Evolutionary conservation across 2,329 filamentous ascomycete species (phyloP).

Genomic region (Arthroderma uncinatum): DNA sequence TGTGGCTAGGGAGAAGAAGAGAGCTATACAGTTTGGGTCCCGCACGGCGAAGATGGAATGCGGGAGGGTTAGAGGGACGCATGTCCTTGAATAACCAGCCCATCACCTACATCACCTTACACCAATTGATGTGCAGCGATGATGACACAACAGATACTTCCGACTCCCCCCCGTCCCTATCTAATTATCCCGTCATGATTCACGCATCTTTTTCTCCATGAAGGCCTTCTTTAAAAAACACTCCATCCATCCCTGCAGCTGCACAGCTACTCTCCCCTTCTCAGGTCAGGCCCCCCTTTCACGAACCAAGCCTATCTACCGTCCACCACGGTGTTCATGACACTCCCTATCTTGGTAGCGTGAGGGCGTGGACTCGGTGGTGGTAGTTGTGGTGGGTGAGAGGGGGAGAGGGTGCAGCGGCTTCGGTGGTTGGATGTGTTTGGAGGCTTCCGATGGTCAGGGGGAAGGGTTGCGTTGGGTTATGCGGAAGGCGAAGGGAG

Average conservation of each 20-base stretch:
- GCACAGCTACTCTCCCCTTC: background rate
- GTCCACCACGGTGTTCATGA: background rate
- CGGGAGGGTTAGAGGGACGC: constrained; percentile 56
- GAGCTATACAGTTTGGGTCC: constrained; percentile 77
- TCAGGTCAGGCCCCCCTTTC: too few relatives aligned
- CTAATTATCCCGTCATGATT: background rate
- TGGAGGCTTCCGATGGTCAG: background rate
- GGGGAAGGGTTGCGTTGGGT: constrained; percentile 1
- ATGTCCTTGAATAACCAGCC: constrained; percentile 27
- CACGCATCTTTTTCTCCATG: background rate
- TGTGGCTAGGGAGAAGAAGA: constrained; percentile 80
- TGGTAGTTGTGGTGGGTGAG: background rate
- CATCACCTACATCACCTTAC: background rate
- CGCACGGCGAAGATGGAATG: constrained; percentile 72
- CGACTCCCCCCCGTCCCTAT: constrained; percentile 3
- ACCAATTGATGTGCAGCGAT: constrained; percentile 6
- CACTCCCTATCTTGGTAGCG: background rate
- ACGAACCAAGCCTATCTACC: too few relatives aligned
- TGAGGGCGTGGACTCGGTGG: background rate
- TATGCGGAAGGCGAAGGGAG: constrained; percentile 4
- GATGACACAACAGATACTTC: constrained; percentile 16
- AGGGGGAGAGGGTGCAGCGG: background rate
- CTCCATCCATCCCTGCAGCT: background rate
- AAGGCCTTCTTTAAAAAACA: background rate
- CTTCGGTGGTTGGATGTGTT: background rate